Evolutionary conservation across 208 protist genomes (phyloP).

Genomic region (Trypanosoma lewisi): DNA sequence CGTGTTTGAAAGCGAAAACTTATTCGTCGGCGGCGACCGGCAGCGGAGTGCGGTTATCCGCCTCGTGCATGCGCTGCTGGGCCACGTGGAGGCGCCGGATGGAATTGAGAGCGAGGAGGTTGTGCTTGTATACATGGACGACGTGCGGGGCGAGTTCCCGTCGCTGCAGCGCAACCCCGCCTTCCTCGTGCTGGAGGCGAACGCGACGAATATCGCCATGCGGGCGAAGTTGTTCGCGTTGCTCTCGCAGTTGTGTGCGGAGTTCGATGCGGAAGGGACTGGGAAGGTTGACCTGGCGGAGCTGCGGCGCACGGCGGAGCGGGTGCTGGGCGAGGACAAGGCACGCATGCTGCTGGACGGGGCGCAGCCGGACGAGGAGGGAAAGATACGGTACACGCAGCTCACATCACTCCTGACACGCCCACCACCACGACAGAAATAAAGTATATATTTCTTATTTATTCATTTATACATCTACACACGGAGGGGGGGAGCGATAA

Average conservation of each 20-base stretch:
- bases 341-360: constrained; percentile 54
- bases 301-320: constrained; percentile 44
- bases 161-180: constrained; percentile 32
- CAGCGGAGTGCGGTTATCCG: constrained; percentile 30
- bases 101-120: constrained; percentile 59
- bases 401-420: constrained; percentile 66
- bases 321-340: constrained; percentile 61
- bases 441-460: background rate
- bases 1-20: constrained; percentile 59
- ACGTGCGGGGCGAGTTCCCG: constrained; percentile 64
- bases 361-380: constrained; percentile 62
- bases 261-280: constrained; percentile 60
- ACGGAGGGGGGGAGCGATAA: too few species aligned
- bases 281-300: constrained; percentile 64
- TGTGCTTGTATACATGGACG: constrained; percentile 65
- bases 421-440: constrained; percentile 18
- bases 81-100: constrained; percentile 33
- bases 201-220: constrained; percentile 49
- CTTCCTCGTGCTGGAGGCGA: constrained; percentile 44
- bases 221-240: constrained; percentile 58
- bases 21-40: constrained; percentile 33
- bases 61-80: constrained; percentile 64
- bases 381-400: constrained; percentile 76
- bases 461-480: constrained; percentile 4
- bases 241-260: constrained; percentile 59